Evolutionary conservation across 1,284 basidiomycete genomes (phyloP).

Genomic region (Ustilago curta): DNA sequence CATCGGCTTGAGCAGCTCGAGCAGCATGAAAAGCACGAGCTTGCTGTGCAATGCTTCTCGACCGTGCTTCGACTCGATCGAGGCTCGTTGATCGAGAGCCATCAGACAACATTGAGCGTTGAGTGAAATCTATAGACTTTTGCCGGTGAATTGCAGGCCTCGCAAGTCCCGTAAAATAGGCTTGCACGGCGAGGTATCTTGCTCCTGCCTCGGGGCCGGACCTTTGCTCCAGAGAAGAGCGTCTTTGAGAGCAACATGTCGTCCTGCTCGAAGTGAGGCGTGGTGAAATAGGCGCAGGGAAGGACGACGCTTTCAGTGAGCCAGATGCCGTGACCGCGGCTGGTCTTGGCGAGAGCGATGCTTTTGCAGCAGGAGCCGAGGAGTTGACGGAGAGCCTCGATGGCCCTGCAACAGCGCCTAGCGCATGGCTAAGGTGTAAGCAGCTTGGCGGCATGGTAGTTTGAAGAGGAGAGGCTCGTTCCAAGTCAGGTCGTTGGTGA

Average conservation of each 20-base stretch:
- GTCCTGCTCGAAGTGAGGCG: not conserved
- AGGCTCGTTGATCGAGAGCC: not conserved
- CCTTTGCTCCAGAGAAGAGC: not conserved
- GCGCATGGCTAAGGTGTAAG: conserved; percentile 3
- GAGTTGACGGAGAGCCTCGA: not conserved
- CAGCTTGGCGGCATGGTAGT: conserved; percentile 22
- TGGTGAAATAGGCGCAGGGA: not conserved
- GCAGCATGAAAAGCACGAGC: conserved; percentile 25
- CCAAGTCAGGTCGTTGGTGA: not conserved
- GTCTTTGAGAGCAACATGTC: not conserved
- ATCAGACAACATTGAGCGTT: not conserved
- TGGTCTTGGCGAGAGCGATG: not conserved
- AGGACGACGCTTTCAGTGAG: not conserved
- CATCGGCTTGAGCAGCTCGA: conserved; percentile 3
- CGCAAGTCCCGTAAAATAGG: conserved; percentile 23
- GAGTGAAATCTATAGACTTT: not conserved
- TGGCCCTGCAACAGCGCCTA: not conserved
- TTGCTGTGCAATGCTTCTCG: conserved; percentile 10
- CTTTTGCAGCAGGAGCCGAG: not conserved
- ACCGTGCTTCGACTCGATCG: no score
- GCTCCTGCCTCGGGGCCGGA: not conserved
- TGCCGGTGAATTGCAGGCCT: not conserved
- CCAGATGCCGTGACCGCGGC: no score
- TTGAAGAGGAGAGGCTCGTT: not conserved
- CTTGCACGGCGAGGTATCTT: conserved; percentile 33